These are phyloP conservation scores for Aspergillus affinis DNA, from an alignment of 495 filamentous ascomycete genomes.

Conservation along the genomic window DNA sequence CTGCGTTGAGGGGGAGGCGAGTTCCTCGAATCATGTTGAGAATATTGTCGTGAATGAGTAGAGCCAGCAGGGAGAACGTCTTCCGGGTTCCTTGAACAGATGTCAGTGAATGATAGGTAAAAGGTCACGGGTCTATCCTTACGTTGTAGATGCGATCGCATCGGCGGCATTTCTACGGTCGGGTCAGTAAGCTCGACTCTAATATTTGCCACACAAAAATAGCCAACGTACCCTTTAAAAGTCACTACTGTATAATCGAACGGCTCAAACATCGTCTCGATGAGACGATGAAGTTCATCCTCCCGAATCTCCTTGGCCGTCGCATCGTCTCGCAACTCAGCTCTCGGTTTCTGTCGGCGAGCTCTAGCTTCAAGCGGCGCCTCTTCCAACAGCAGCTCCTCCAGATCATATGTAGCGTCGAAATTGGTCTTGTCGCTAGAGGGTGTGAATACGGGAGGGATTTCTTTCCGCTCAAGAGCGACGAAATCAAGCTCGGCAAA, in stretches of 20 bases:
- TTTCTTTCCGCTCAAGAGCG: conserved; percentile 81
- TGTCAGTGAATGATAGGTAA: conserved; percentile 10
- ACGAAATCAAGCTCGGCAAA: conserved; percentile 85
- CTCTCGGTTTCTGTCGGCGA: conserved; percentile 87
- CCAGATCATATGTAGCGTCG: conserved; percentile 95
- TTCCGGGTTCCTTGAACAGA: conserved; percentile 38
- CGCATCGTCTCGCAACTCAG: conserved; percentile 87
- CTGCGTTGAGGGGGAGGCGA: conserved; percentile 27
- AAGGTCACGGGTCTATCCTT: conserved; percentile 16
- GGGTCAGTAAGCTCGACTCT: conserved; percentile 7
- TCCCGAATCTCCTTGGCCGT: conserved; percentile 93
- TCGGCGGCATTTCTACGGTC: conserved; percentile 41
- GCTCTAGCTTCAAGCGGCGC: conserved; percentile 92
- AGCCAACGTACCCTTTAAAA: conserved; percentile 56
- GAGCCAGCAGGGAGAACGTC: conserved; percentile 36
- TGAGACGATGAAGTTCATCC: conserved; percentile 90
- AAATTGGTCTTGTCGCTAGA: conserved; percentile 99
- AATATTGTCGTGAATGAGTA: conserved; percentile 39
- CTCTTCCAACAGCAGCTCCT: conserved; percentile 91
- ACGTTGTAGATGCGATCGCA: conserved; percentile 39
- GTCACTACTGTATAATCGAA: conserved; percentile 88
- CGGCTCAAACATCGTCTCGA: conserved; percentile 90
- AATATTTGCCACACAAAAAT: background rate
- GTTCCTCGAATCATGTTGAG: conserved; percentile 38
- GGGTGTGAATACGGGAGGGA: conserved; percentile 87